Conservation (phyloP, 257 asterid genomes). For the Nicotiana tabacum region DNA sequence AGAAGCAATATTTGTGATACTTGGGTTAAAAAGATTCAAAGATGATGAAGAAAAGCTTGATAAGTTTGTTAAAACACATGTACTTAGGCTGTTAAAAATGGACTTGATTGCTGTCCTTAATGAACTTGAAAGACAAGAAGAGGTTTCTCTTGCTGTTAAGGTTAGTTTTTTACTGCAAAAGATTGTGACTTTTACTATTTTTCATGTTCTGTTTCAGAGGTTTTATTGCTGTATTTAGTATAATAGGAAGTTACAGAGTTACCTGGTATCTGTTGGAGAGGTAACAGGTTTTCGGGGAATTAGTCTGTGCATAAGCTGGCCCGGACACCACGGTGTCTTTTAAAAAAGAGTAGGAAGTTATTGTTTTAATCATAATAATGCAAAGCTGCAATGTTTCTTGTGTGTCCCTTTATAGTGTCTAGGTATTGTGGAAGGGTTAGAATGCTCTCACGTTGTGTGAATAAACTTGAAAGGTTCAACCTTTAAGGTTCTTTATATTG, state of each 20-base stretch:
- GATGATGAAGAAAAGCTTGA: constrained; percentile 56
- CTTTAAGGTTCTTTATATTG: too few species aligned
- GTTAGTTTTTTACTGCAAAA: constrained; percentile 19
- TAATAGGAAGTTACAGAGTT: too few species aligned
- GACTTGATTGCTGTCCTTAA: constrained; percentile 78
- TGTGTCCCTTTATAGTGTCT: not conserved
- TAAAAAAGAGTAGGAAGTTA: too few species aligned
- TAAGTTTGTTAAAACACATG: constrained; percentile 71
- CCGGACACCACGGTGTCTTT: too few species aligned
- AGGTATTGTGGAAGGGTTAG: too few species aligned
- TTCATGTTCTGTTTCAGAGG: not conserved
- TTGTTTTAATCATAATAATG: not conserved
- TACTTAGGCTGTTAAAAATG: constrained; percentile 74
- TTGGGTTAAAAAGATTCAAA: constrained; percentile 73
- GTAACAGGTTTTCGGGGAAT: too few species aligned
- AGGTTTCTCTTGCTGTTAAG: constrained; percentile 83
- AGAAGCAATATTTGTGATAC: constrained; percentile 71
- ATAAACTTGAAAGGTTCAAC: too few species aligned
- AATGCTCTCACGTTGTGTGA: too few species aligned
- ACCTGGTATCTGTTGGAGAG: too few species aligned
- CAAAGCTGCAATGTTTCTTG: not conserved
- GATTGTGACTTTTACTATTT: not conserved
- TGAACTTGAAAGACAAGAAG: constrained; percentile 93
- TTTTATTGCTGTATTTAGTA: not conserved
- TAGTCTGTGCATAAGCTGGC: too few species aligned